Conservation (phyloP, 345 rosid species). For the Camelina sativa region DNA sequence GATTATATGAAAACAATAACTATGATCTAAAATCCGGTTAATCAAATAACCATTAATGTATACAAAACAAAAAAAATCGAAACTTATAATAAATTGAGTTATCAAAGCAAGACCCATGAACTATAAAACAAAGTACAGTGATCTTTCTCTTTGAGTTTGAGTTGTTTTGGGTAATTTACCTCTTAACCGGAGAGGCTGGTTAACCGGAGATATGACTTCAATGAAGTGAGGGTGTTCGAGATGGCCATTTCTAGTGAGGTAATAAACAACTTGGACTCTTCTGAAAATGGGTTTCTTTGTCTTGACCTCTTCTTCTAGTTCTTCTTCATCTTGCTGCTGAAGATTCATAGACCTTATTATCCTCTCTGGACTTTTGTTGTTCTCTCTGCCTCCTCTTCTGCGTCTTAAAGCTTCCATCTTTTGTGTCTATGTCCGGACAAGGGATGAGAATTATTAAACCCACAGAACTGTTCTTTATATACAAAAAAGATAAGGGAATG, state of each 20-base stretch:
- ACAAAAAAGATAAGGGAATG: background rate
- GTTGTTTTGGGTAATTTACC: conserved; percentile 45
- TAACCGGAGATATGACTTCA: conserved; percentile 67
- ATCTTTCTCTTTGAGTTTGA: background rate
- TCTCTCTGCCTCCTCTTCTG: conserved; percentile 44
- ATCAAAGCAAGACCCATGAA: background rate
- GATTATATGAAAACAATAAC: background rate
- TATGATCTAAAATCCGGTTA: background rate
- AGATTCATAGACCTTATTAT: conserved; percentile 33
- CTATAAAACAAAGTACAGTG: background rate
- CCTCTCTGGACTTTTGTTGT: conserved; percentile 43
- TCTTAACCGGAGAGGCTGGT: conserved; percentile 81
- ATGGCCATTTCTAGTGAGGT: conserved; percentile 86
- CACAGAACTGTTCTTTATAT: conserved; percentile 21
- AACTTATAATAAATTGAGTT: background rate
- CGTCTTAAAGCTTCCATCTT: conserved; percentile 38
- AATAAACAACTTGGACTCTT: conserved; percentile 80
- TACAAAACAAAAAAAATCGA: background rate
- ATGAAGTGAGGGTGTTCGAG: conserved; percentile 95
- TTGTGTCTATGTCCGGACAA: conserved; percentile 41
- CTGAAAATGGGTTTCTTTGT: conserved; percentile 31
- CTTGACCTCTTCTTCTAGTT: conserved; percentile 34
- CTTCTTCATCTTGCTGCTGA: conserved; percentile 24
- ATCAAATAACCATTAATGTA: background rate
- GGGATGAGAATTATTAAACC: conserved; percentile 30